Evolutionary conservation across 305 asterid species (phyloP).

Genomic region (Fraxinus albicans): DNA sequence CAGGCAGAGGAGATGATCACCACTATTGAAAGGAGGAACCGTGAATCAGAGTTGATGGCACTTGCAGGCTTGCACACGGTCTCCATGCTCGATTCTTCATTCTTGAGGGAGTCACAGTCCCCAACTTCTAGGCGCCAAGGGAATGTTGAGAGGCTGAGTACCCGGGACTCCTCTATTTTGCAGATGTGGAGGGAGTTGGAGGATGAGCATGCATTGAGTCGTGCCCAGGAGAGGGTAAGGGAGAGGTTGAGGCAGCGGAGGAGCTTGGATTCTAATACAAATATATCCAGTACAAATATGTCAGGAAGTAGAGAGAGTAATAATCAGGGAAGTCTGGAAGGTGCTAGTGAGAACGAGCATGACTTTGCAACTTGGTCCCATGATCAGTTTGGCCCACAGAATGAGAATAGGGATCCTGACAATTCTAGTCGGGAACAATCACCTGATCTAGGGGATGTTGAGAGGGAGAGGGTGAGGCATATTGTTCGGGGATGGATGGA

Average conservation of each 20-base stretch:
- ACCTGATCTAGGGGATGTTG: conserved; percentile 81
- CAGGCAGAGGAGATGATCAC: conserved; percentile 63
- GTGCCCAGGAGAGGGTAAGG: conserved; percentile 53
- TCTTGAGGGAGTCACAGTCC: conserved; percentile 52
- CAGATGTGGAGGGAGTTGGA: conserved; percentile 69
- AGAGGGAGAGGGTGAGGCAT: conserved; percentile 90
- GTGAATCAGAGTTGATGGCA: conserved; percentile 56
- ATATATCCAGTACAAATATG: conserved; percentile 40
- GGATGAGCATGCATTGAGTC: conserved; percentile 52
- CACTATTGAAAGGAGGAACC: conserved; percentile 56
- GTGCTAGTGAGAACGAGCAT: conserved; percentile 66
- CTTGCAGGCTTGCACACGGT: conserved; percentile 57
- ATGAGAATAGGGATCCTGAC: conserved; percentile 50
- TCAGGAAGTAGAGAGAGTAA: conserved; percentile 53
- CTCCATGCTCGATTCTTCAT: conserved; percentile 60
- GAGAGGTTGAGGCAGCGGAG: conserved; percentile 51
- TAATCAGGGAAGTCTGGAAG: conserved; percentile 57
- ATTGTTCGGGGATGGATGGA: conserved; percentile 99
- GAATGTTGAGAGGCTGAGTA: conserved; percentile 46
- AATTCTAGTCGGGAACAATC: conserved; percentile 82
- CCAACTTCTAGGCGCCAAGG: conserved; percentile 50
- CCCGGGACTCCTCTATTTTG: conserved; percentile 49
- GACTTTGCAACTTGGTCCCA: conserved; percentile 61
- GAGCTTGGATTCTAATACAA: conserved; percentile 38
- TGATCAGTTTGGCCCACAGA: conserved; percentile 45